Conservation (phyloP, 345 rosid genomes). For the Passiflora organensis region DNA sequence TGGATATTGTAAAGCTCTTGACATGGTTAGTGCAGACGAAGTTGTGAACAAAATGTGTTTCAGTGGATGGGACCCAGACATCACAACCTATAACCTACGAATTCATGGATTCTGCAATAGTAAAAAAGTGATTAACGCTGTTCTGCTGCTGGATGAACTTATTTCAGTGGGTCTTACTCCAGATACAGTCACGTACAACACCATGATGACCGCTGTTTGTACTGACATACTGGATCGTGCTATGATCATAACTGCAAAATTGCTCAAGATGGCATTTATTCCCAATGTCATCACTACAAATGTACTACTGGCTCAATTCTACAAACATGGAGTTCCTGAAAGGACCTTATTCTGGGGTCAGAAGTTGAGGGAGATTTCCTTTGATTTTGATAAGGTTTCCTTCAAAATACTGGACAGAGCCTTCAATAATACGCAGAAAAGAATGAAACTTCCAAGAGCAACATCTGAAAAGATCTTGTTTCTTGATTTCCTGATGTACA, state of each 20-base stretch:
- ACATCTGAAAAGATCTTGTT: slow-evolving; percentile 45
- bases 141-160: slow-evolving; percentile 28
- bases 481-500: slow-evolving; percentile 68
- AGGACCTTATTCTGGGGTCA: slow-evolving; percentile 57
- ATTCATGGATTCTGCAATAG: slow-evolving; percentile 46
- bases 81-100: slow-evolving; percentile 51
- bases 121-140: slow-evolving; percentile 47
- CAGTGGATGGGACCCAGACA: slow-evolving; percentile 55
- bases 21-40: slow-evolving; percentile 44
- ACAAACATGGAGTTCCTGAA: slow-evolving; percentile 67
- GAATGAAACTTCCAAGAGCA: slow-evolving; percentile 15
- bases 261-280: slow-evolving; percentile 67
- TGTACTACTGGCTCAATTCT: slow-evolving; percentile 49
- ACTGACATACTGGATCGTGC: slow-evolving; percentile 53
- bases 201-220: slow-evolving; percentile 50
- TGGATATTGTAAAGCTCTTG: slow-evolving; percentile 51
- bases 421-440: slow-evolving; percentile 18
- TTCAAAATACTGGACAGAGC: slow-evolving; percentile 45
- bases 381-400: slow-evolving; percentile 56
- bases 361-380: slow-evolving; percentile 55
- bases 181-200: slow-evolving; percentile 66
- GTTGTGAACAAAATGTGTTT: slow-evolving; percentile 41
- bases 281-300: slow-evolving; percentile 57
- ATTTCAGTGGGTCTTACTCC: slow-evolving; percentile 51
- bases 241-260: slow-evolving; percentile 53